Base-by-base conservation (phyloP, 345 rosid species). In the Salix udensis region DNA sequence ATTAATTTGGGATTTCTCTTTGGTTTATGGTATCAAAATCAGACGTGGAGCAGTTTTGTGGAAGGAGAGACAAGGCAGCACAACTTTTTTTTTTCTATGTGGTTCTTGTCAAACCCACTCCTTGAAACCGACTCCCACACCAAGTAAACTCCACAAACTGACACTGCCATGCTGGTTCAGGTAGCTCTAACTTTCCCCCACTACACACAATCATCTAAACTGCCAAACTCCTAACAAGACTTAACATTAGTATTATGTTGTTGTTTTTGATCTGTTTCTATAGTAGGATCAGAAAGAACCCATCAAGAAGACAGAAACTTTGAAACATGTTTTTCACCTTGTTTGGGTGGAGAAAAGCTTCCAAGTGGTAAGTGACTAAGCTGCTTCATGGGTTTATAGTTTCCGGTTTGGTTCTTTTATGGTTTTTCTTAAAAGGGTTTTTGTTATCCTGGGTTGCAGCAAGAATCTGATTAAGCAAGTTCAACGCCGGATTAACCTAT, bases 301-400 rank as follows among this genome's bases (percentile, higher is more conserved):
- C 61, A 6, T 50, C 55, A 31, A 40, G 39, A 19, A 67, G 31
- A 30, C 39, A 48, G 40, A 21, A 62, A 79, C 19, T 76, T 44
- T 13, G 53, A 42, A 80, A 73, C 77, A 92, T 92, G 97, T 90
- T 91, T 83, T 91, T 82, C 75, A 42, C 86, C 85, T 81, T 89
- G 58, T 89, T 93, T 66, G 86, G 88, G 31, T 91, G 98, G 98
- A 62, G 89, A 53, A 91, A 86, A 75, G 97, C 97, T 88, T 89
- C 97, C 6, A 91, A 86, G 77, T 93, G 97, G 97, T 91, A 75
- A 34, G 67, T 12, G 28, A 31, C 28, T 2, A 44, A 19, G 44
- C 0, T 34, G 6, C 14, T 15, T 24, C 2, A 24, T 36, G 34
- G 30, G 50, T 44, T 74, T 48, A 62, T 24, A 55, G 52, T 18